Evolutionary conservation across 768 basidiomycete genomes (phyloP).

Genomic region (Sarcodon aspratus): DNA sequence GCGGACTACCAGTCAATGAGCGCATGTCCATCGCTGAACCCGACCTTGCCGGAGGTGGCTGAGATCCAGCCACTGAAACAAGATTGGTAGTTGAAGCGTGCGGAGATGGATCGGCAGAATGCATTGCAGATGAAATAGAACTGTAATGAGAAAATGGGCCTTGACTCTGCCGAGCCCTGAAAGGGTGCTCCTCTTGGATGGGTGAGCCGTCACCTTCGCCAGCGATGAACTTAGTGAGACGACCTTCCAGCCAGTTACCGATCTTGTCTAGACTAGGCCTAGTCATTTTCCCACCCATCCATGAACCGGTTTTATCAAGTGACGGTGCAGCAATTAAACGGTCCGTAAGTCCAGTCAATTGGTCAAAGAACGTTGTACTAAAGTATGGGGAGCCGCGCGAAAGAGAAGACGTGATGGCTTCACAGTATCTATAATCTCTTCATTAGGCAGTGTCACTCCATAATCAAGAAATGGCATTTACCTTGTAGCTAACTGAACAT

Average conservation of each 20-base stretch:
- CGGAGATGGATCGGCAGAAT: conserved; percentile 70
- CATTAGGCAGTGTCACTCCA: neutral
- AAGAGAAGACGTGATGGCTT: conserved; percentile 69
- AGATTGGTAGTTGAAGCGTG: conserved; percentile 40
- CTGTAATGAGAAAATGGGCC: conserved; percentile 94
- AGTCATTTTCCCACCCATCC: conserved; percentile 78
- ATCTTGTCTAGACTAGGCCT: conserved; percentile 90
- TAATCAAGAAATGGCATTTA: conserved; percentile 17
- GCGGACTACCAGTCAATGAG: conserved; percentile 28
- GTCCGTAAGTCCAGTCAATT: conserved; percentile 69
- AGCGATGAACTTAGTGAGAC: conserved; percentile 89
- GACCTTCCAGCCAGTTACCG: conserved; percentile 85
- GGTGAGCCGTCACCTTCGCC: conserved; percentile 61
- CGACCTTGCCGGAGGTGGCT: conserved; percentile 41
- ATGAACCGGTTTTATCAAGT: conserved; percentile 68
- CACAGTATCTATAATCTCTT: conserved; percentile 68
- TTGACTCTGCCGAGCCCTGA: conserved; percentile 26
- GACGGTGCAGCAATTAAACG: conserved; percentile 65
- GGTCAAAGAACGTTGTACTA: conserved; percentile 54
- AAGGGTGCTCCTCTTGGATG: conserved; percentile 22
- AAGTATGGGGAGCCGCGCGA: conserved; percentile 55
- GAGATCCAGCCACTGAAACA: conserved; percentile 16
- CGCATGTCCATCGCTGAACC: conserved; percentile 61
- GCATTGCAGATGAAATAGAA: conserved; percentile 74
- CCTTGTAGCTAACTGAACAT: conserved; percentile 68